Base-by-base conservation (phyloP, 1,284 basidiomycete genomes). In the Phenoliferia sp. region DNA sequence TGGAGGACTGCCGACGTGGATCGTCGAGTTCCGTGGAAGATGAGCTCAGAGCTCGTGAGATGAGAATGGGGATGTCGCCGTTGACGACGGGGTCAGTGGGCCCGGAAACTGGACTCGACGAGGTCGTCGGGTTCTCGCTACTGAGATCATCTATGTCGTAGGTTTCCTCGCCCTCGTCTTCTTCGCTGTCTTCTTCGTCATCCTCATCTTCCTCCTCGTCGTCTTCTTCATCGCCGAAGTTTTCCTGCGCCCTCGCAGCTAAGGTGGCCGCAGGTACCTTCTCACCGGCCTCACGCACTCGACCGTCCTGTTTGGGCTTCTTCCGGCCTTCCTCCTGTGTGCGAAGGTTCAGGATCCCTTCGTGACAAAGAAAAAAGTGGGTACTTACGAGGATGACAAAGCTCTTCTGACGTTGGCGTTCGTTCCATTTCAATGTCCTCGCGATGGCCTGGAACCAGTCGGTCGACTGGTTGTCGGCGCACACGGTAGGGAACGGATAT, bases 381-480 rank as follows among this genome's bases (percentile, higher is more conserved):
- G n/a, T 33, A 67, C 67, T 54, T 66, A 68, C 94, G 33, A 97
- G 91, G n/a, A 97, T 90, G 52, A 97, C 94, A 75, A 97, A 97
- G 5, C 92, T 94, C 79, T 96, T 97, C 77, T 97, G 94, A 56
- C 93, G 86, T 79, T 97, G 93, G 28, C 96, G 88, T 79, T 99
- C 78, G 81, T 97, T 97, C 92, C 94, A 98, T 78, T 94, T 93
- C 64, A 98, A 84, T 10, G 94, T 98, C n/a, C 94, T 85, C 35
- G 90, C 90, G 71, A 97, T 99, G 15, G 94, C 86, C 70, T 92
- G 88, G 86, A 99, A 99, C 96, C 96, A 99, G 78, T 99, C 95
- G 3, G 90, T 93, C 9, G 91, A 94, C 79, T 97, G 94, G 73
- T 95, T 96, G 77, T 97, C 92, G 15, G 92, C 92, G 77, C 94